A percentile compares a stretch with the other conserved stretches of the same genome.
Evolutionary conservation across 495 filamentous ascomycete species (phyloP).

Genomic region (Terfezia boudieri): DNA sequence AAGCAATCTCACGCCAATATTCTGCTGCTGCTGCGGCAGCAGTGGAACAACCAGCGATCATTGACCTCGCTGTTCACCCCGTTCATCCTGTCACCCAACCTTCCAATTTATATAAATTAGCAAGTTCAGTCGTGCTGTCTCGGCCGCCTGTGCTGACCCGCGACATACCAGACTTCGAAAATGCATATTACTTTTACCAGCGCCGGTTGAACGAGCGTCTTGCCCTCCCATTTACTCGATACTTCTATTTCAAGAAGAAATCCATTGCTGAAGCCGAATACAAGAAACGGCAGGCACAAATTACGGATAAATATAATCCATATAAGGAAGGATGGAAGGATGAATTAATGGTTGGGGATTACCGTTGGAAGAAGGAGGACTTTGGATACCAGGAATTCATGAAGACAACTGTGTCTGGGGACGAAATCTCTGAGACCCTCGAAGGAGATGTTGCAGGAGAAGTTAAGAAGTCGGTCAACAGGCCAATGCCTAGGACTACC

Average conservation of each 20-base stretch:
- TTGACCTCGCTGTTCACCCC: not conserved
- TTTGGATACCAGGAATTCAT: slow-evolving; percentile 23
- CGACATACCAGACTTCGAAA: slow-evolving; percentile 65
- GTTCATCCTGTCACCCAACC: not conserved
- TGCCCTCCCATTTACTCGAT: slow-evolving; percentile 65
- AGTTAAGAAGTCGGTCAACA: slow-evolving; percentile 28
- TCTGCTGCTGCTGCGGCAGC: not conserved
- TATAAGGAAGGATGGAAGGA: slow-evolving; percentile 77
- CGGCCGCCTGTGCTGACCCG: slow-evolving; percentile 74
- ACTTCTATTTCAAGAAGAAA: slow-evolving; percentile 89
- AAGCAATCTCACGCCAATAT: not conserved
- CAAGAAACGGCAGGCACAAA: slow-evolving; percentile 70
- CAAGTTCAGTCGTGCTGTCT: slow-evolving; percentile 55
- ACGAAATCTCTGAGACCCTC: slow-evolving; percentile 43
- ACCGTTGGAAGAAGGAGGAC: slow-evolving; percentile 31
- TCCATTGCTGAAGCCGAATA: slow-evolving; percentile 70
- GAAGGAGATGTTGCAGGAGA: slow-evolving; percentile 27
- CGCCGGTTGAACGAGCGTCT: slow-evolving; percentile 88
- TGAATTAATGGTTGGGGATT: slow-evolving; percentile 55
- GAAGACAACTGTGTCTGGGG: slow-evolving; percentile 41
- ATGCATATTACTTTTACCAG: slow-evolving; percentile 87
- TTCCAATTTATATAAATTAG: not conserved
- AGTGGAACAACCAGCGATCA: not conserved
- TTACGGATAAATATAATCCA: slow-evolving; percentile 69
- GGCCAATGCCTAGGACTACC: slow-evolving; percentile 45